Evolutionary conservation across 208 protist genomes (phyloP), one percentile per base, ranked within the genome.

Genomic region (Leishmania tarentolae): DNA sequence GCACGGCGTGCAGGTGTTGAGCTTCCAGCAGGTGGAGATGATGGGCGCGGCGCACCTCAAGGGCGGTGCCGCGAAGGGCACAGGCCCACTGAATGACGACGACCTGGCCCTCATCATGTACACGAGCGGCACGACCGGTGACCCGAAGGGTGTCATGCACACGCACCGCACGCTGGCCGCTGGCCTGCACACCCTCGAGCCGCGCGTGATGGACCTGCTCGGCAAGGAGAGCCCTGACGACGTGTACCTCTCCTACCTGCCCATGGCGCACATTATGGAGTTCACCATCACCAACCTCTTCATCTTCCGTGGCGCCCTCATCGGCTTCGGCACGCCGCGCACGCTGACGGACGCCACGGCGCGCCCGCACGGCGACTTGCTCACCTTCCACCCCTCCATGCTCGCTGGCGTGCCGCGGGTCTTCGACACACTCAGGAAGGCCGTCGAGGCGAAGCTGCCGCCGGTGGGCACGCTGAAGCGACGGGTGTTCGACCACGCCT

Each of bases 241-340:
- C 77, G 83, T 74, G 37, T 97, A 98, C 84, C 87, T 97, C 65
- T 89, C 93, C 1, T 99, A 98, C 82, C 87, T 99, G 28, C 97
- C 97, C 42, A 86, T 98, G 37, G 97, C 96, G 31, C 97, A 99
- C 87, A 98, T 99, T 81, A 90, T 99, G 63, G 96, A 99, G 87
- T 89, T 98, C 75, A 86, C 85, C 31, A 91, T 95, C 52, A 78
- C 95, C 21, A 94, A 86, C 57, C 72, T 96, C 42, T 89, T 98
- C 68, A 78, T 98, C 42, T 47, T 78, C 13, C 84, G 91, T n/a
- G 96, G 94, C 46, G 86, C 84, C 47, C 47, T 92, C 6, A 80
- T 97, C 69, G 87, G 92, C 73, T 98, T 95, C 81, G 92, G 92
- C 78, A 89, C 57, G 42, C 93, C 94, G 57, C 91, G 92, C 47